A percentile compares a stretch with the other conserved stretches of the same genome.
Evolutionary conservation across 1,284 basidiomycete species (phyloP).

Genomic region (Kalmanozyma brasiliensis): DNA sequence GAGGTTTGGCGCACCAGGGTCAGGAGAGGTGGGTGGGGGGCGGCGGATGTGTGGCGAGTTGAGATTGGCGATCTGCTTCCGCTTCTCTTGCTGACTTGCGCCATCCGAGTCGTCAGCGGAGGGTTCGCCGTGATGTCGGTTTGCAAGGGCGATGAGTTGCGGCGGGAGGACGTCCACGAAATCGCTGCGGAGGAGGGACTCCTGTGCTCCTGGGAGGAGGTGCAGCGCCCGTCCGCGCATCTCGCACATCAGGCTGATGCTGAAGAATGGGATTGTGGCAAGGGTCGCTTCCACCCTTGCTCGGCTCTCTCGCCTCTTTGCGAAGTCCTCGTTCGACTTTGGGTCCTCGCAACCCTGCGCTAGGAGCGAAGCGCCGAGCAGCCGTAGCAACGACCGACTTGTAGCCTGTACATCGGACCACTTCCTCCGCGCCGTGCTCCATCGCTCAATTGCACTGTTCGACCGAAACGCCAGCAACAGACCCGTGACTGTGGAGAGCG

Average conservation of each 20-base stretch:
- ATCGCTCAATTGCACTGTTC: constrained; percentile 44
- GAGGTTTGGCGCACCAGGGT: constrained; percentile 19
- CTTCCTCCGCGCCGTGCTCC: constrained; percentile 38
- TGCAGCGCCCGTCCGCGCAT: constrained; percentile 28
- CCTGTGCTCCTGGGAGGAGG: constrained; percentile 1
- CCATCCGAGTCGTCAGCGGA: neutral
- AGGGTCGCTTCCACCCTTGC: constrained; percentile 16
- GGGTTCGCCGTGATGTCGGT: constrained; percentile 1
- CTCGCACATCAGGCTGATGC: constrained; percentile 42
- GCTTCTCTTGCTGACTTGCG: constrained; percentile 15
- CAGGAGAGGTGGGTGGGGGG: neutral
- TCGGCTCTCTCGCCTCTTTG: constrained; percentile 2
- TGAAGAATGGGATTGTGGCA: constrained; percentile 39
- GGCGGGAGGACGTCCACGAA: constrained; percentile 23
- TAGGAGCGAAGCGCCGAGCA: constrained; percentile 27
- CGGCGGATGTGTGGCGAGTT: constrained; percentile 11
- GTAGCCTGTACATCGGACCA: constrained; percentile 43
- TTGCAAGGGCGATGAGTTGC: constrained; percentile 13
- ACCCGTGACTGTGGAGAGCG: constrained; percentile 41
- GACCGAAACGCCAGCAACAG: constrained; percentile 44
- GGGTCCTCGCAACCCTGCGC: neutral
- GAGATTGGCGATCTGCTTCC: constrained; percentile 29
- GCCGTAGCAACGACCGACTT: constrained; percentile 26
- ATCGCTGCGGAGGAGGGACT: constrained; percentile 15
- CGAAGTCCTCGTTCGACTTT: constrained; percentile 10